phyloP scores from a whole-genome alignment of 2,329 filamentous ascomycete species.

The Monilinia laxa region DNA sequence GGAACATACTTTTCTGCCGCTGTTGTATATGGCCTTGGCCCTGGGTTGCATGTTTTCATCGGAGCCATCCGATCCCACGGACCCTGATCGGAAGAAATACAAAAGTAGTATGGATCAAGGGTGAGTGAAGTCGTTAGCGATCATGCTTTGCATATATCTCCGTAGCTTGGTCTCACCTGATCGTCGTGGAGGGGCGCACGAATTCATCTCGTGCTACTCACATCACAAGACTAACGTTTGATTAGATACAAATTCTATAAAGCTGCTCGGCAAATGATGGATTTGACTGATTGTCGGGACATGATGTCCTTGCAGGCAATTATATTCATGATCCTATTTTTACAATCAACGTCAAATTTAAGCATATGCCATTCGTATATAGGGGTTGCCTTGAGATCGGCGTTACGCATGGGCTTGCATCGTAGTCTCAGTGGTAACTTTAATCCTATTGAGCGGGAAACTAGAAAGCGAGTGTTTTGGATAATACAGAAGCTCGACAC shows the following conservation, averaged over 20 bases:
- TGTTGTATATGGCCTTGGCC: conserved; percentile 69
- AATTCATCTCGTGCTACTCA: not conserved
- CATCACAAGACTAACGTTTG: conserved; percentile 21
- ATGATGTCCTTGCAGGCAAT: conserved; percentile 72
- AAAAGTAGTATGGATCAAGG: conserved; percentile 56
- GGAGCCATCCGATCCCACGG: conserved; percentile 49
- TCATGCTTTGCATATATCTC: not conserved
- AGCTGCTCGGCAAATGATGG: conserved; percentile 63
- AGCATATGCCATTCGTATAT: conserved; percentile 79
- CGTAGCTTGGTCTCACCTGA: conserved; percentile 5
- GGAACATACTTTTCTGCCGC: conserved; percentile 67
- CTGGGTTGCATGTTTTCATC: conserved; percentile 72
- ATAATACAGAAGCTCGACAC: conserved; percentile 69
- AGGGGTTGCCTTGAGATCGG: conserved; percentile 72
- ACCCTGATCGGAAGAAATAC: conserved; percentile 50
- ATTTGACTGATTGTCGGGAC: conserved; percentile 69
- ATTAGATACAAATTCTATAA: conserved; percentile 72
- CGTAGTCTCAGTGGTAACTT: conserved; percentile 65
- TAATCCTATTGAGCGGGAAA: conserved; percentile 62
- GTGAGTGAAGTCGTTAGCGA: conserved; percentile 42
- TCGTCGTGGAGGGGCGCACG: not conserved
- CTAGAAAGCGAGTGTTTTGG: conserved; percentile 64
- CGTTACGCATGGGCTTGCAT: conserved; percentile 76
- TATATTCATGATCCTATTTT: conserved; percentile 76
- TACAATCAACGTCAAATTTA: conserved; percentile 76